A percentile compares a stretch with the other conserved stretches of the same genome.
Conservation (phyloP, 2,329 filamentous ascomycete genomes). For the Rutstroemia sp. region DNA sequence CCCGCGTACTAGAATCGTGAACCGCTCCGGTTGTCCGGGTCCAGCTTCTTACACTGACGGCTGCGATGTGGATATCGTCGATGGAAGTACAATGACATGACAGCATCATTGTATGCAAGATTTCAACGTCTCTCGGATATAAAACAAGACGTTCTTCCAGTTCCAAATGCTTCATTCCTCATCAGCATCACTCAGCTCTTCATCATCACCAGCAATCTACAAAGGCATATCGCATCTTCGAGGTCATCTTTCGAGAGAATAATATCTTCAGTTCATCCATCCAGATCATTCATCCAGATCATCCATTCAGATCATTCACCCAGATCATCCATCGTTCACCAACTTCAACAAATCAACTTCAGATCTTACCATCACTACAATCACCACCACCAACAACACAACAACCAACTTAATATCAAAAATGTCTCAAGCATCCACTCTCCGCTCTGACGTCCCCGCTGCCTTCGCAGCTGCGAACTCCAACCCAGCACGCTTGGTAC, state of each 20-base stretch:
- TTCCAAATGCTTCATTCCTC: neutral
- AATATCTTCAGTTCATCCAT: neutral
- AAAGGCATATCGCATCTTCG: neutral
- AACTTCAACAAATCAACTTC: neutral
- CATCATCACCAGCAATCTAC: neutral
- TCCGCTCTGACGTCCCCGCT: constrained; percentile 4
- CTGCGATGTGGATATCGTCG: neutral
- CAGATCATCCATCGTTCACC: neutral
- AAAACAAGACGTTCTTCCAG: neutral
- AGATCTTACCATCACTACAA: neutral
- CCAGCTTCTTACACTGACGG: neutral
- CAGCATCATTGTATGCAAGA: neutral
- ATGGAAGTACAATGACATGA: neutral
- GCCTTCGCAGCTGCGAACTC: constrained; percentile 6
- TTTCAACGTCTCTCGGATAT: neutral
- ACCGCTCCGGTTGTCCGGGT: neutral
- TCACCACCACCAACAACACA: neutral
- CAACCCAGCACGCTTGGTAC: constrained; percentile 14
- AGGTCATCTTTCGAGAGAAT: neutral
- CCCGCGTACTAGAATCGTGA: neutral
- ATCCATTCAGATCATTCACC: neutral
- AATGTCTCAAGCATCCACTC: constrained; percentile 13
- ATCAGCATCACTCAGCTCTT: neutral
- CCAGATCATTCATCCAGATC: neutral
- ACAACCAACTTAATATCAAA: constrained; percentile 2